Evolutionary conservation across 352 stramenopile genomes (phyloP).

Genomic region (Aphanomyces invadans): DNA sequence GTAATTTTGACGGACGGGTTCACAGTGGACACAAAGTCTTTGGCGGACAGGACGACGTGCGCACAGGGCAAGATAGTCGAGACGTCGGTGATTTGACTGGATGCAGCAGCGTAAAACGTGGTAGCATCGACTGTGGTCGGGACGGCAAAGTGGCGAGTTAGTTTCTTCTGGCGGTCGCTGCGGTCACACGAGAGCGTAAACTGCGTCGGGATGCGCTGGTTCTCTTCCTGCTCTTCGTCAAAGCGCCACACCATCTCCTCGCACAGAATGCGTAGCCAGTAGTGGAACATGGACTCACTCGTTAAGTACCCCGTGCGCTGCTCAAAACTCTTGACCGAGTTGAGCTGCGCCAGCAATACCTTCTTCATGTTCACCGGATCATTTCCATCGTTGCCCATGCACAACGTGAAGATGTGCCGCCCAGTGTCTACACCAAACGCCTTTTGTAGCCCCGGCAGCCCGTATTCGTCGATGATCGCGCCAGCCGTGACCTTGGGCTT

Average conservation of each 20-base stretch:
- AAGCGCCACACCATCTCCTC: slow-evolving; percentile 72
- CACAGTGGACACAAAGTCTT: slow-evolving; percentile 58
- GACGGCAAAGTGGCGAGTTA: slow-evolving; percentile 42
- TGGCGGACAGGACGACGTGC: slow-evolving; percentile 50
- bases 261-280: slow-evolving; percentile 64
- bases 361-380: slow-evolving; percentile 70
- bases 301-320: slow-evolving; percentile 40
- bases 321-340: slow-evolving; percentile 75
- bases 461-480: slow-evolving; percentile 46
- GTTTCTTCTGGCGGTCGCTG: slow-evolving; percentile 36
- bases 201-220: slow-evolving; percentile 64
- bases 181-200: slow-evolving; percentile 48
- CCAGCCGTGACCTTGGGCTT: slow-evolving; percentile 30
- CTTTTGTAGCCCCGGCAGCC: slow-evolving; percentile 41
- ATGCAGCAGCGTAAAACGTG: slow-evolving; percentile 42
- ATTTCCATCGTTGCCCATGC: slow-evolving; percentile 52
- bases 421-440: slow-evolving; percentile 58
- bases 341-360: slow-evolving; percentile 52
- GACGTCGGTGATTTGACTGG: slow-evolving; percentile 45
- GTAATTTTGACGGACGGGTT: slow-evolving; percentile 45
- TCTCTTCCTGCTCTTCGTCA: slow-evolving; percentile 58
- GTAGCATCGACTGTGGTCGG: slow-evolving; percentile 49
- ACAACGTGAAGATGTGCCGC: slow-evolving; percentile 45
- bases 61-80: slow-evolving; percentile 50
- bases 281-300: slow-evolving; percentile 49